Evolutionary conservation across 805 yeast genomes (phyloP).

Genomic region (Saccharomyces mikatae): DNA sequence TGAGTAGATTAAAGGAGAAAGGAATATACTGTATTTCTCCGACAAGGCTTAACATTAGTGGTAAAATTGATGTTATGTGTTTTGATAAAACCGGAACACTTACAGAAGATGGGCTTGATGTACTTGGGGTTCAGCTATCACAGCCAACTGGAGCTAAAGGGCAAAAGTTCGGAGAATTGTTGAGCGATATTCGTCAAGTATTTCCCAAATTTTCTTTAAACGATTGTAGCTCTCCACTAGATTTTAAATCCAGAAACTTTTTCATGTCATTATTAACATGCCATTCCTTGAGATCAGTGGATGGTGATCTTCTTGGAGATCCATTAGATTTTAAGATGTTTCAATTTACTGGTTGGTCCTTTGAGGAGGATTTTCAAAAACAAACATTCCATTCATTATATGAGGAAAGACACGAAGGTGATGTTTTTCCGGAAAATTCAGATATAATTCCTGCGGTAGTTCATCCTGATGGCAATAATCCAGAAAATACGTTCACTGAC

Average conservation of each 20-base stretch:
- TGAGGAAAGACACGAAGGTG: constrained; percentile 33
- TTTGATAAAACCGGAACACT: constrained; percentile 97
- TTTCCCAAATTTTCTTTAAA: constrained; percentile 25
- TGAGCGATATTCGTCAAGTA: constrained; percentile 15
- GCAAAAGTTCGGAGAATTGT: constrained; percentile 23
- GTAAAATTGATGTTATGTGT: constrained; percentile 81
- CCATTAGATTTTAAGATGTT: constrained; percentile 93
- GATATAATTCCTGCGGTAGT: constrained; percentile 44
- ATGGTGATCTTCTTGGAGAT: constrained; percentile 79
- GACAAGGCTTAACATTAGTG: constrained; percentile 90
- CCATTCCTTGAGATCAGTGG: constrained; percentile 77
- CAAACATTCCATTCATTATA: constrained; percentile 31
- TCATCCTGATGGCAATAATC: constrained; percentile 32
- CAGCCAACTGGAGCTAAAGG: constrained; percentile 14
- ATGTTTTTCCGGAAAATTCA: constrained; percentile 35
- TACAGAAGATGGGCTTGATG: constrained; percentile 94
- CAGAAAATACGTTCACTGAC: constrained; percentile 30
- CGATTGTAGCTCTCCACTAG: constrained; percentile 26
- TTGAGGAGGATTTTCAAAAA: constrained; percentile 54
- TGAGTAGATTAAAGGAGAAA: constrained; percentile 59
- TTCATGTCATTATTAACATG: constrained; percentile 49
- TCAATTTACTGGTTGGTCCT: constrained; percentile 73
- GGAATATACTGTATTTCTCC: constrained; percentile 88
- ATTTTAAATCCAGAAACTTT: constrained; percentile 25
- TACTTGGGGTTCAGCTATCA: constrained; percentile 51